A percentile compares a stretch with the other conserved stretches of the same genome.
phyloP scores from a whole-genome alignment of 2,329 filamentous ascomycete genomes.

The Xylariaceae sp. region DNA sequence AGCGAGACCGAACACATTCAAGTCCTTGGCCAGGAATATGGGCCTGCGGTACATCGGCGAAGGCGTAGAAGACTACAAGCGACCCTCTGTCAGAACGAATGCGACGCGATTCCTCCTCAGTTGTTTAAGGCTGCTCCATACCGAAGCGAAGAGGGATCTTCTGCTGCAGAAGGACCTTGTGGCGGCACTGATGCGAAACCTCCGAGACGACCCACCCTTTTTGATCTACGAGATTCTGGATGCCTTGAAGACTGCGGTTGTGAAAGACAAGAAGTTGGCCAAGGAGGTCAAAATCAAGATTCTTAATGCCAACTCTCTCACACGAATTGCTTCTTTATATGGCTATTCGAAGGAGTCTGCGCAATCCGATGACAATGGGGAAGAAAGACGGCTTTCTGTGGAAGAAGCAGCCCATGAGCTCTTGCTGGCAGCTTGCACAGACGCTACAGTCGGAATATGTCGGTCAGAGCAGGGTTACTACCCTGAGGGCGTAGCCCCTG shows the following conservation, averaged over 20 bases:
- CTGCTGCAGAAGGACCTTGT: slow-evolving; percentile 70
- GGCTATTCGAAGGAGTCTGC: slow-evolving; percentile 47
- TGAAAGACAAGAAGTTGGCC: slow-evolving; percentile 69
- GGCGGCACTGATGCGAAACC: slow-evolving; percentile 65
- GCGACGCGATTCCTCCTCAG: slow-evolving; percentile 76
- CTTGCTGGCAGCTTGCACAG: slow-evolving; percentile 69
- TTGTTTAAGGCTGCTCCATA: slow-evolving; percentile 71
- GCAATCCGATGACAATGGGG: slow-evolving; percentile 35
- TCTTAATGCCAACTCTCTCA: slow-evolving; percentile 68
- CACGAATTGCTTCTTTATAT: slow-evolving; percentile 68
- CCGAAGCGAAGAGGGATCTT: slow-evolving; percentile 74
- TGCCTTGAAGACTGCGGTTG: slow-evolving; percentile 62
- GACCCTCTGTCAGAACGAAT: slow-evolving; percentile 76
- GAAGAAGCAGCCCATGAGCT: slow-evolving; percentile 69
- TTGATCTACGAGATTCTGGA: slow-evolving; percentile 71
- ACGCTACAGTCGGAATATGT: slow-evolving; percentile 65
- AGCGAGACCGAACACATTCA: slow-evolving; percentile 71
- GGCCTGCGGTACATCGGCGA: slow-evolving; percentile 59
- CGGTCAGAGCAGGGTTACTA: slow-evolving; percentile 80
- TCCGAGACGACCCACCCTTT: slow-evolving; percentile 71
- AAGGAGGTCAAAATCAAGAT: slow-evolving; percentile 69
- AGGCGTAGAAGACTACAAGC: slow-evolving; percentile 57
- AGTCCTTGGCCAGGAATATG: slow-evolving; percentile 74
- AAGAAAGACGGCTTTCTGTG: slow-evolving; percentile 44
- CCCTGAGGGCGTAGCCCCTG: slow-evolving; percentile 61